Evolutionary conservation across 768 basidiomycete genomes (phyloP).

Genomic region (Coprinopsis sp.): DNA sequence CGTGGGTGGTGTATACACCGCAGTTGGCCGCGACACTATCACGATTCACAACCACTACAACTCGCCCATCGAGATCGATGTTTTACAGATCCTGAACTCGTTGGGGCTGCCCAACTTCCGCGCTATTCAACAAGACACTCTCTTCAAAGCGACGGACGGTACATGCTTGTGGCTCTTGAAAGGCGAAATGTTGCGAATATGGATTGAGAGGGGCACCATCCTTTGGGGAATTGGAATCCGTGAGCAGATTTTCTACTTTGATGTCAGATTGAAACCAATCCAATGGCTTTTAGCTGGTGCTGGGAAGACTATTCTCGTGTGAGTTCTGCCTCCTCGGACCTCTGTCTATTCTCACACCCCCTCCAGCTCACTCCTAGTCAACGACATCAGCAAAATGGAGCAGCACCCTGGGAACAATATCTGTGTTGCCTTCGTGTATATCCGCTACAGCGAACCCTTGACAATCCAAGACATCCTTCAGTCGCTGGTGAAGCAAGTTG

Average conservation of each 20-base stretch:
- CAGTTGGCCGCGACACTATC: too few relatives aligned
- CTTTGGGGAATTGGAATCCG: background rate
- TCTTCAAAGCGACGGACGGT: too few relatives aligned
- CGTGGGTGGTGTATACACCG: too few relatives aligned
- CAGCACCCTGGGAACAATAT: background rate
- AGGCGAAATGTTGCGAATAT: too few relatives aligned
- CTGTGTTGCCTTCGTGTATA: background rate
- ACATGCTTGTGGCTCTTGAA: too few relatives aligned
- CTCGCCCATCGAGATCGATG: too few relatives aligned
- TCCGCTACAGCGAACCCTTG: background rate
- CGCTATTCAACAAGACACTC: too few relatives aligned
- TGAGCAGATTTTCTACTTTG: background rate
- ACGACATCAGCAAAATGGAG: background rate
- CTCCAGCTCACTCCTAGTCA: background rate
- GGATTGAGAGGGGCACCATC: background rate
- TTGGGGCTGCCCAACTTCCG: too few relatives aligned
- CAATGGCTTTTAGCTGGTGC: background rate
- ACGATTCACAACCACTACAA: too few relatives aligned
- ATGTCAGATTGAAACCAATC: background rate
- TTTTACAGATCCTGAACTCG: too few relatives aligned
- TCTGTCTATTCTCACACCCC: background rate
- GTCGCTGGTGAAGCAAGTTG: background rate
- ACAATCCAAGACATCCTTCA: background rate
- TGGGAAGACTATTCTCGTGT: background rate
- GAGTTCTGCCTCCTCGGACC: background rate